Base-by-base conservation (phyloP, 179 eudicot species). In the Heliamphora pulchella region DNA sequence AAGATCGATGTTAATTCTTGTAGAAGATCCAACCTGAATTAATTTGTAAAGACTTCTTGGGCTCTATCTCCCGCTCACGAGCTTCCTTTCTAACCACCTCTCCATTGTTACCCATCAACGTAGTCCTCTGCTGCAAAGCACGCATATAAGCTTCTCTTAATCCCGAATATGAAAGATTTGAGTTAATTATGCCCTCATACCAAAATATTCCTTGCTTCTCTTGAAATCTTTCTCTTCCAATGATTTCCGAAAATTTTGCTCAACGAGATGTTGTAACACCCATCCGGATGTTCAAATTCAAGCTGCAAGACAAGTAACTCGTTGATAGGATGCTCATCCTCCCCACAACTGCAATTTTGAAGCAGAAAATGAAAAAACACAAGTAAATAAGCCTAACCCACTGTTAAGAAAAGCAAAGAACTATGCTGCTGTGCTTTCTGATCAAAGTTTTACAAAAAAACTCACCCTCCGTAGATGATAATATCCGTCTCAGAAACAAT, bases 391-490 rank as follows among this genome's bases (percentile, higher is more conserved):
- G 62, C 50, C 15, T 10, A 64, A 22, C 50, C 51, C 44, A 53
- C 1, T 15, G 3, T 39, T 20, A 17, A 5, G n/a, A 13, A 31
- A 31, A 3, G 11, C 7, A 39, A 67, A 76, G 13, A 9, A 58
- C 5, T 15, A 22, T 17, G 41, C 14, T 31, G 17, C 17, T 11
- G 44, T 11, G 11, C 17, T 3, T 11, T 31, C 10, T 11, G 31
- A 31, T 31, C 31, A 31, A 31, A 31, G 31, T 31, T 31, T 31
- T 31, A 31, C 31, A 31, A 31, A 31, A 78, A 74, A 61, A 46
- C 89, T 89, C 65, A 93, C 98, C 98, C 98, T 86, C 98, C 98
- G 75, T 89, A 95, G 57, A 95, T 82, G 67, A 79, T 88, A 53
- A 95, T 89, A 77, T 91, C 97, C 48, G 86, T 78, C 51, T 87